These are phyloP conservation scores for Pseudogymnoascus destructans DNA, from an alignment of 2,329 filamentous ascomycete genomes.

Conservation along the genomic window DNA sequence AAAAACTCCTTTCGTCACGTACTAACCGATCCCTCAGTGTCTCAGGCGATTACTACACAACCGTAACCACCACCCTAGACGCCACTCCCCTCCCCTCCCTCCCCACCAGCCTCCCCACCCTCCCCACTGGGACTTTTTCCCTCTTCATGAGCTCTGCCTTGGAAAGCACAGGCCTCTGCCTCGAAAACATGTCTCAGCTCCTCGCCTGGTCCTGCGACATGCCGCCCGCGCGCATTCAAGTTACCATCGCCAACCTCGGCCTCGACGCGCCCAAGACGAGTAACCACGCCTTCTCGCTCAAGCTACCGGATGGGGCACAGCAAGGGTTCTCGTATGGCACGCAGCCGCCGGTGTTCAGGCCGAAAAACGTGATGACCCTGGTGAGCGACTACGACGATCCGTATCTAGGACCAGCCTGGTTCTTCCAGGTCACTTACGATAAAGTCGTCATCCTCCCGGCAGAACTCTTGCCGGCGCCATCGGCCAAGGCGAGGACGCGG, in stretches of 20 bases:
- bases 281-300: constrained; percentile 25
- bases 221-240: constrained; percentile 15
- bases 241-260: constrained; percentile 12
- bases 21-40: constrained; percentile 12
- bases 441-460: constrained; percentile 45
- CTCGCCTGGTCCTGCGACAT: constrained; percentile 52
- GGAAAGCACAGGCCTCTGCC: constrained; percentile 40
- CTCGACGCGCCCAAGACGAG: constrained; percentile 19
- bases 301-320: constrained; percentile 28
- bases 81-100: constrained; percentile 37
- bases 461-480: constrained; percentile 14
- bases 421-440: constrained; percentile 49
- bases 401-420: constrained; percentile 46
- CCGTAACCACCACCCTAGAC: constrained; percentile 33
- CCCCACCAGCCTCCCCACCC: constrained; percentile 37
- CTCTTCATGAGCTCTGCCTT: constrained; percentile 40
- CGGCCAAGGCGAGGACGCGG: constrained; percentile 15
- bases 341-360: constrained; percentile 39
- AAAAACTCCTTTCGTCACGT: not conserved
- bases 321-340: constrained; percentile 43
- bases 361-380: constrained; percentile 36
- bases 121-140: constrained; percentile 42
- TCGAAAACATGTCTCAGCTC: constrained; percentile 41
- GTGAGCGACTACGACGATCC: constrained; percentile 44
- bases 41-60: constrained; percentile 11